A percentile compares a stretch with the other conserved stretches of the same genome.
phyloP scores from a whole-genome alignment of 2,329 filamentous ascomycete genomes.

The Dactylellina cionopaga region DNA sequence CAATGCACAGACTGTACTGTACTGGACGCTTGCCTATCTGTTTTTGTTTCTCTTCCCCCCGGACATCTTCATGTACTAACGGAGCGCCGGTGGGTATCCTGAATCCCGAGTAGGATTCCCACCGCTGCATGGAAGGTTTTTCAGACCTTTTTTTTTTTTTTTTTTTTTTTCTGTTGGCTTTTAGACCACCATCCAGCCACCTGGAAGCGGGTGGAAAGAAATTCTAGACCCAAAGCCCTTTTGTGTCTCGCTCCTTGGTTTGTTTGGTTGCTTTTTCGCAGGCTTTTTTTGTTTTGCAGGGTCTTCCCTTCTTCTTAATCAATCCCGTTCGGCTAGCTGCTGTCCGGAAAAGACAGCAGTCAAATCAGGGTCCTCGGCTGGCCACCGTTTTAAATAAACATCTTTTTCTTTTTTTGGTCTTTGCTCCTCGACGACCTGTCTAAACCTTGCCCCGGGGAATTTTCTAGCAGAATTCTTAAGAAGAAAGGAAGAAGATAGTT shows the following conservation, averaged over 20 bases:
- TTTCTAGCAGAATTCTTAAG: not conserved
- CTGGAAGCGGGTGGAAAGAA: slow-evolving; percentile 47
- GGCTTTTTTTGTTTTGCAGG: slow-evolving; percentile 21
- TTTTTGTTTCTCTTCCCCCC: no score
- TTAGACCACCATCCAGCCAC: slow-evolving; percentile 27
- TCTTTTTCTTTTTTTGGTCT: slow-evolving; percentile 9
- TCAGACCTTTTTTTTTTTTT: no score
- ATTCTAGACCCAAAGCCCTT: slow-evolving; percentile 39
- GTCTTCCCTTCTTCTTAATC: slow-evolving; percentile 28
- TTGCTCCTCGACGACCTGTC: not conserved
- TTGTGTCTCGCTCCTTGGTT: slow-evolving; percentile 4
- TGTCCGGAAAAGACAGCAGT: slow-evolving; percentile 38
- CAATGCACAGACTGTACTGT: slow-evolving; percentile 29
- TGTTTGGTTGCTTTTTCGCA: slow-evolving; percentile 48
- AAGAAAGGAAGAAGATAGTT: not conserved
- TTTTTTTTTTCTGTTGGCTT: not conserved
- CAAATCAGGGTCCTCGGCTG: slow-evolving; percentile 48
- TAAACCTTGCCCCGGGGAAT: slow-evolving; percentile 7
- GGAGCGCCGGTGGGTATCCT: slow-evolving; percentile 18
- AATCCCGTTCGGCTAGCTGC: slow-evolving; percentile 50
- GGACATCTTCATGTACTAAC: slow-evolving; percentile 4
- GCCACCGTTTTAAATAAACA: slow-evolving; percentile 37
- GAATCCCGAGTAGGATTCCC: slow-evolving; percentile 37
- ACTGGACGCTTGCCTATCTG: no score
- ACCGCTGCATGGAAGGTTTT: slow-evolving; percentile 16